Evolutionary conservation across 306 rosid species (phyloP).

Genomic region (Pyrus pyrifolia): DNA sequence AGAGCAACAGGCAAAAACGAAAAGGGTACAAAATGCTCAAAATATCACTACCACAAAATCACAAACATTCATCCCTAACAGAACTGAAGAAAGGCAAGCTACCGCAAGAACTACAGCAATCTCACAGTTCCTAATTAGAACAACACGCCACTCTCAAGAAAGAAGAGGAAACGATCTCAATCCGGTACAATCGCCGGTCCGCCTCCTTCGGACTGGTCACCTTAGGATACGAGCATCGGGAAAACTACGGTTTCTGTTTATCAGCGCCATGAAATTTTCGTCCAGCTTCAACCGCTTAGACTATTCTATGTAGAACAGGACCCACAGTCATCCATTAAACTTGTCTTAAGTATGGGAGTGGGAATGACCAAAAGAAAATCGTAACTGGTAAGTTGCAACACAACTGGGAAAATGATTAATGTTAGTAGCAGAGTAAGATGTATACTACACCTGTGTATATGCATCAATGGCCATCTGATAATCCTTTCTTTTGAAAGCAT

Average conservation of each 20-base stretch:
- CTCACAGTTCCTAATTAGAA: neutral
- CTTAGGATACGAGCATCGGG: neutral
- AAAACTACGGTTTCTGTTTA: slow-evolving; percentile 32
- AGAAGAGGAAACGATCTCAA: neutral
- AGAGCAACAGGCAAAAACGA: no score
- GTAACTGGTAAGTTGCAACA: neutral
- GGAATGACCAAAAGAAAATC: neutral
- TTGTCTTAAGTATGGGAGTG: neutral
- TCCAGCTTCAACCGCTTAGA: slow-evolving; percentile 79
- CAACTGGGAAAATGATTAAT: slow-evolving; percentile 6
- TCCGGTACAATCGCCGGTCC: neutral
- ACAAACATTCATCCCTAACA: neutral
- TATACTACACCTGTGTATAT: slow-evolving; percentile 68
- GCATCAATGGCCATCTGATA: slow-evolving; percentile 61
- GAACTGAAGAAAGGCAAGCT: neutral
- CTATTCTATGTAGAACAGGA: neutral
- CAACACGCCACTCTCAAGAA: neutral
- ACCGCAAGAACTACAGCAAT: neutral
- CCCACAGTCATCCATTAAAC: neutral
- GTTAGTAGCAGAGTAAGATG: slow-evolving; percentile 5
- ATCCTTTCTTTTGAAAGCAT: slow-evolving; percentile 72
- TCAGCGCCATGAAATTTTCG: slow-evolving; percentile 62
- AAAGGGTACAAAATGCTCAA: no score
- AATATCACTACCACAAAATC: no score
- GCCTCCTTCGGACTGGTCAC: neutral